Base-by-base conservation (phyloP, 1,139 yeast genomes). In the Insectozyma bohioensis region DNA sequence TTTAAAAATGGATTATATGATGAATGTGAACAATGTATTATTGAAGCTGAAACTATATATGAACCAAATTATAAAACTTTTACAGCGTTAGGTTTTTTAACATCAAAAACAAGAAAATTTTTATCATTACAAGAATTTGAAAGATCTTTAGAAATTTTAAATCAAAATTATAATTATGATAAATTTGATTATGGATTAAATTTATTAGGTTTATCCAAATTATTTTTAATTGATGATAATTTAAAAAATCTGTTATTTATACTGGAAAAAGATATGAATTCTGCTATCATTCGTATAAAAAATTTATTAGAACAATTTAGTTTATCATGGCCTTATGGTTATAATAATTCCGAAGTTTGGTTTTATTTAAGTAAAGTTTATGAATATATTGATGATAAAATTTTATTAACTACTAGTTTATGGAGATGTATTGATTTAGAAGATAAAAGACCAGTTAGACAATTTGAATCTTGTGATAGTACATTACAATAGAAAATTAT, bases 21-120 rank as follows among this genome's bases (percentile, higher is more conserved):
- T 6, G 95, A 86, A 39, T 78, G 90, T 8, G 81, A 79, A 46
- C 80, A 77, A 41, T 85, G 95, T 33, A 69, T 87, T 6, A 69
- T 72, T 6, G 95, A 87, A 52, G 87, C 95, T 1, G 85, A 77
- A 41, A 58, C 67, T 2, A 59, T 67, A 12, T 63, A 56, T 36
- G 69, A 69, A 23, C 75, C 77, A n/a, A 74, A 71, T 24, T 59
- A 70, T 37, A 66, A 73, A 44, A 75, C 85, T 6, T 75, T 63
- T 48, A 65, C 78, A 28, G 65, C 75, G 47, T 56, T 79, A 41
- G 83, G 90, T 9, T 56, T 72, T 38, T 63, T 77, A 40, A 65
- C 71, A 13, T 60, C 67, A 22, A 57, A 54, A 42, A 42, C 55
- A 20, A 48, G 67, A 28, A 57, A 69, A 51, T 60, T 66, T 40